Evolutionary conservation across 2,329 filamentous ascomycete genomes (phyloP).

Genomic region (Botryotinia convoluta): DNA sequence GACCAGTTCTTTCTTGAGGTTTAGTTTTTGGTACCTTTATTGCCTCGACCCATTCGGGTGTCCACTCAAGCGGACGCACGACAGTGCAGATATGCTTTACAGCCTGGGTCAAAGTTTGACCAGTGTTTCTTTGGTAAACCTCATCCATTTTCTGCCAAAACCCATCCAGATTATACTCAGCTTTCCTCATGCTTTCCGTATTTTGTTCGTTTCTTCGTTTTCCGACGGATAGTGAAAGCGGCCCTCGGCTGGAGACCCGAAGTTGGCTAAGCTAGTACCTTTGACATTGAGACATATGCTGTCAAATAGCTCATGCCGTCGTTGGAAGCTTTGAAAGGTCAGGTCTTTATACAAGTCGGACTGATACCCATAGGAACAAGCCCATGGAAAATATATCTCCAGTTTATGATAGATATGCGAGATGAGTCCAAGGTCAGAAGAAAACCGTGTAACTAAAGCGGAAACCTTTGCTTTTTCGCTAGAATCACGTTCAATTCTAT

Average conservation of each 20-base stretch:
- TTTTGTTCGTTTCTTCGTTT: slow-evolving; percentile 48
- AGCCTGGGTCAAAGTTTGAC: slow-evolving; percentile 24
- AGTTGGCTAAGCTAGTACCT: slow-evolving; percentile 5
- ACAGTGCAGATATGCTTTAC: background rate
- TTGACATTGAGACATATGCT: too few relatives aligned
- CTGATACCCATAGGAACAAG: too few relatives aligned
- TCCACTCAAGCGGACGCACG: background rate
- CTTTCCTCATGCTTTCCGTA: slow-evolving; percentile 44
- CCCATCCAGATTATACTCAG: slow-evolving; percentile 44
- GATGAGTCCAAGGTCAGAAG: slow-evolving; percentile 26
- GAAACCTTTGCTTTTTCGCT: slow-evolving; percentile 27
- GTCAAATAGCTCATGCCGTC: too few relatives aligned
- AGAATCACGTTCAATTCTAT: slow-evolving; percentile 22
- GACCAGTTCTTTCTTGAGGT: background rate
- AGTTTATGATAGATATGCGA: slow-evolving; percentile 24
- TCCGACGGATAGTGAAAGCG: slow-evolving; percentile 45
- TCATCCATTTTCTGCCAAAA: slow-evolving; percentile 46
- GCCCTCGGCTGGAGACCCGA: slow-evolving; percentile 22
- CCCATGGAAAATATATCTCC: slow-evolving; percentile 30
- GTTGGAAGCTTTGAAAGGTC: too few relatives aligned
- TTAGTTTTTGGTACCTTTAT: background rate
- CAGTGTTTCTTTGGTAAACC: slow-evolving; percentile 21
- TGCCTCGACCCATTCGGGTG: background rate
- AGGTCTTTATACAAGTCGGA: too few relatives aligned
- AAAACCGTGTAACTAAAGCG: slow-evolving; percentile 22